These are phyloP conservation scores for Dianthus caryophyllus DNA, from an alignment of 148 eudicot genomes.

Conservation along the genomic window DNA sequence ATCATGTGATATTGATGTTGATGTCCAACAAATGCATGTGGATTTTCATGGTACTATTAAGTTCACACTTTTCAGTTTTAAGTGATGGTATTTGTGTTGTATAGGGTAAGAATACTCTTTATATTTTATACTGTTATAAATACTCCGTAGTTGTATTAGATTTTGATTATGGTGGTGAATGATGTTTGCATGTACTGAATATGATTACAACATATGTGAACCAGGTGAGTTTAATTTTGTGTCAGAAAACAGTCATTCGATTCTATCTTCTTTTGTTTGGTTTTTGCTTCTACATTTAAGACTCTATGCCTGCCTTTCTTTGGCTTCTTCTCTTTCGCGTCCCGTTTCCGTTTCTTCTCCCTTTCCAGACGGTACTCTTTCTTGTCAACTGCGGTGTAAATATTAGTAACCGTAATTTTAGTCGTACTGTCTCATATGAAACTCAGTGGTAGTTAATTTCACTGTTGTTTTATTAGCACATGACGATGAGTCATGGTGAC, in stretches of 20 bases:
- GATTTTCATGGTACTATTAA: background rate
- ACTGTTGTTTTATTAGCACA: too few species aligned
- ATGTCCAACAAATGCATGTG: background rate
- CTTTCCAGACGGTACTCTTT: background rate
- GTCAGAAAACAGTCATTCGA: background rate
- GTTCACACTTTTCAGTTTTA: background rate
- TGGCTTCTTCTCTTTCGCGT: too few species aligned
- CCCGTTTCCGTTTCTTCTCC: too few species aligned
- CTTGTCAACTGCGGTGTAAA: too few species aligned
- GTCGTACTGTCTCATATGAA: too few species aligned
- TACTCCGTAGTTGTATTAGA: too few species aligned
- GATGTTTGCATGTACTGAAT: background rate
- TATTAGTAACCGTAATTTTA: too few species aligned
- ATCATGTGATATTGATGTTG: conserved; percentile 2
- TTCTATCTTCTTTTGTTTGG: conserved; percentile 4
- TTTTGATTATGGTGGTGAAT: too few species aligned
- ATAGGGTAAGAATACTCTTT: conserved; percentile 9
- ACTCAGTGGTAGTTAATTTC: too few species aligned
- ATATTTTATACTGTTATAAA: background rate
- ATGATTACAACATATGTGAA: conserved; percentile 4
- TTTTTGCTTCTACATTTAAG: conserved; percentile 11
- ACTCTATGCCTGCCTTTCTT: background rate
- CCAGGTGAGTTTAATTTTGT: background rate
- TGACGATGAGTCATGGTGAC: too few species aligned
- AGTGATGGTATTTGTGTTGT: background rate